Evolutionary conservation across 108 stramenopile genomes (phyloP).

Genomic region (Phaeodactylum tricornutum): DNA sequence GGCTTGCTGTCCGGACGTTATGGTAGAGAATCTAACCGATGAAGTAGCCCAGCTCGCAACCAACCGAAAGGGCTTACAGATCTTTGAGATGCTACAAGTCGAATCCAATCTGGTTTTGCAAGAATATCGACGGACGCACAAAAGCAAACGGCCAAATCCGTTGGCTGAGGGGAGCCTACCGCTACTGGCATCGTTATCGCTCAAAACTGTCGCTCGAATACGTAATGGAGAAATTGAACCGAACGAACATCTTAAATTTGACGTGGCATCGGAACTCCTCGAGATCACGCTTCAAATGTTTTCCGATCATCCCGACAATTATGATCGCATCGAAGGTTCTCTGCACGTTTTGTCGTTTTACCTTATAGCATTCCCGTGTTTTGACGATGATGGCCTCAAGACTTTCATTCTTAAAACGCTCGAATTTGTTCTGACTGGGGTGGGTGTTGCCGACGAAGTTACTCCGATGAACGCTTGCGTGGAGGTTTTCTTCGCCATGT

Average conservation of each 20-base stretch:
- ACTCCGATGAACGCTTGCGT: conserved; percentile 66
- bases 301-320: conserved; percentile 86
- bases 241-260: conserved; percentile 2
- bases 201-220: conserved; percentile 29
- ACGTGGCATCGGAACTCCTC: conserved; percentile 16
- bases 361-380: conserved; percentile 76
- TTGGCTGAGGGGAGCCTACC: conserved; percentile 11
- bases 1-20: conserved; percentile 42
- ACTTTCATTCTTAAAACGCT: conserved; percentile 84
- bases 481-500: conserved; percentile 72
- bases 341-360: conserved; percentile 73
- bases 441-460: conserved; percentile 52
- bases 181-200: conserved; percentile 41
- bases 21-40: conserved; percentile 10
- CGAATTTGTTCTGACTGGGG: conserved; percentile 84
- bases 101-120: conserved; percentile 48
- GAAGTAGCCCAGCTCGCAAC: conserved; percentile 4
- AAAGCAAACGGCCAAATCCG: conserved; percentile 32
- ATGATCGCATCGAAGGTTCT: conserved; percentile 71
- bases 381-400: conserved; percentile 76
- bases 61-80: conserved; percentile 39
- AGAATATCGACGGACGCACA: conserved; percentile 37
- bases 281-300: conserved; percentile 68
- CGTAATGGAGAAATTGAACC: conserved; percentile 21
- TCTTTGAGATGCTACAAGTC: conserved; percentile 74